phyloP scores from a whole-genome alignment of 768 basidiomycete genomes.

The Imleria badia region DNA sequence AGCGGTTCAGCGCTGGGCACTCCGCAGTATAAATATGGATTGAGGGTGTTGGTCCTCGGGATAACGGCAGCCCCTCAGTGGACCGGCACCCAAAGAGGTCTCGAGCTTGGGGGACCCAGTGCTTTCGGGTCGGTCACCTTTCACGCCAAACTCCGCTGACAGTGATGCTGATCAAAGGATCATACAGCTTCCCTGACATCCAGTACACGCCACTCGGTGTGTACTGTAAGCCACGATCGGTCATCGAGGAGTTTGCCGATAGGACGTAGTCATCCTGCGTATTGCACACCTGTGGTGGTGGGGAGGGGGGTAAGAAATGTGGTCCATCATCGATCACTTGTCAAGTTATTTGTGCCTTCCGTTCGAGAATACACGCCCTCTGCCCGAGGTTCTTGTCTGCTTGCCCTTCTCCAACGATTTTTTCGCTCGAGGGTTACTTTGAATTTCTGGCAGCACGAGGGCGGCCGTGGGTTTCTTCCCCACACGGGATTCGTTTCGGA shows the following conservation, averaged over 20 bases:
- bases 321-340: background rate
- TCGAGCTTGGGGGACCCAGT: constrained; percentile 50
- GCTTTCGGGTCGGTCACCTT: constrained; percentile 48
- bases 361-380: constrained; percentile 1
- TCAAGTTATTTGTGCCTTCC: background rate
- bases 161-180: constrained; percentile 8
- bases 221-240: constrained; percentile 44
- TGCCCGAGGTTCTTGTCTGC: background rate
- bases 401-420: background rate
- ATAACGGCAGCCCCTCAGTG: constrained; percentile 53
- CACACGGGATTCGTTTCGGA: background rate
- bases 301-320: background rate
- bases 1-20: constrained; percentile 62
- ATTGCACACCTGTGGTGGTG: constrained; percentile 9
- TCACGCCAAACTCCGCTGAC: background rate
- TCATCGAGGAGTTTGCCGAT: constrained; percentile 43
- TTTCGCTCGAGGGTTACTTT: background rate
- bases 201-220: constrained; percentile 39
- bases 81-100: constrained; percentile 48
- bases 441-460: background rate
- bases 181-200: constrained; percentile 31
- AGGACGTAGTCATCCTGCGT: background rate
- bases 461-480: background rate
- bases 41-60: constrained; percentile 54
- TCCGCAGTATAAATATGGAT: constrained; percentile 59